Conservation (phyloP, 139 green algal species). For the Marvania coccoides region DNA sequence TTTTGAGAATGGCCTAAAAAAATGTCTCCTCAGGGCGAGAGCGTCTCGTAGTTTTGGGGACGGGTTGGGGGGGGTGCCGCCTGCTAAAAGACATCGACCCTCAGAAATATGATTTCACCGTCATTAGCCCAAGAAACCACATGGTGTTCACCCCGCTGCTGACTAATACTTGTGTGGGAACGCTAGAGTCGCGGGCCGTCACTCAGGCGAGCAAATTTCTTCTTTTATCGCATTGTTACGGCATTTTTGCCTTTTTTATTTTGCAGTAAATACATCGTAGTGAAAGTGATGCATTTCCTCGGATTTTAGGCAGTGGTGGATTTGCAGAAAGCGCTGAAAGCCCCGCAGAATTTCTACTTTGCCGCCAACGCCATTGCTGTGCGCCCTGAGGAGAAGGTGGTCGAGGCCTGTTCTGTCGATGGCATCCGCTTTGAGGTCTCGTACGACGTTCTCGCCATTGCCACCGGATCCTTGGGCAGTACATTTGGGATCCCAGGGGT, state of each 20-base stretch:
- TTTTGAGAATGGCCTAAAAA: too few species aligned
- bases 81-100: conserved; percentile 64
- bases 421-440: conserved; percentile 46
- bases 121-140: conserved; percentile 68
- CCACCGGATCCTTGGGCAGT: conserved; percentile 67
- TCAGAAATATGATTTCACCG: conserved; percentile 67
- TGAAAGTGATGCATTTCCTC: conserved; percentile 22
- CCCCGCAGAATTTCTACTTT: conserved; percentile 20
- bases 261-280: conserved; percentile 1
- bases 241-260: conserved; percentile 24
- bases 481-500: conserved; percentile 86
- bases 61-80: conserved; percentile 67
- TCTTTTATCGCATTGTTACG: conserved; percentile 15
- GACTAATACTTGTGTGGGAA: conserved; percentile 68
- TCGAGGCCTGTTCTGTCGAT: conserved; percentile 39
- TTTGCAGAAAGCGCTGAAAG: conserved; percentile 60
- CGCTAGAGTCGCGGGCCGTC: conserved; percentile 66
- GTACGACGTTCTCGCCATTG: conserved; percentile 76
- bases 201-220: conserved; percentile 44
- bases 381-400: conserved; percentile 21
- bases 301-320: too few species aligned
- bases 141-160: conserved; percentile 85
- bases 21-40: too few species aligned
- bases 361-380: conserved; percentile 9
- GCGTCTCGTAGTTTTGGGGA: conserved; percentile 75